Base-by-base conservation (phyloP, 257 asterid species). In the Paraleonurus japonicus region DNA sequence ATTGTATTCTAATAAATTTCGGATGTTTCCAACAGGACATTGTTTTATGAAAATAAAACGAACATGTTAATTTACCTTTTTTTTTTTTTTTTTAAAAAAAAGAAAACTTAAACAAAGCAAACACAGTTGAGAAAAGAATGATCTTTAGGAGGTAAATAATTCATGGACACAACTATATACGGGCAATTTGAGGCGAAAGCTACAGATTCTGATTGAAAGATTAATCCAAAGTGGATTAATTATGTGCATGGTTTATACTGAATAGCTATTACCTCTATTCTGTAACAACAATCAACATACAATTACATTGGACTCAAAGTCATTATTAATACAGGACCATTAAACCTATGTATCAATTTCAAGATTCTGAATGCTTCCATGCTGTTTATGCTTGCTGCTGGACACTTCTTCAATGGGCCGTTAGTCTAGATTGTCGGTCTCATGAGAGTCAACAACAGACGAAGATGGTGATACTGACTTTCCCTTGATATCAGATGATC, bases 401-500 rank as follows among this genome's bases (percentile, higher is more conserved):
- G 43, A 35, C 9, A 4, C 28, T 50, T 67, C 13, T 20, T 70
- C 75, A 26, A 54, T 32, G 45, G 37, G 13, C 54, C 17, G 33
- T 78, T 77, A 82, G 60, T 73, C 70, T 59, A 66, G 28, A 23
- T 72, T 57, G 70, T 19, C 32, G 5, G 57, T 65, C 74, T 66
- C 84, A 2, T 65, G 28, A 65, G 83, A 75, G 61, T 71, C 86
- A 8, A 75, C 76, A 16, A 79, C 27, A 7, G 92, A 78, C 15
- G 84, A 80, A 69, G 87, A 80, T 32, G 51, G 51, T 13, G 51
- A 43, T 33, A 78, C 82, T 12, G 81, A 30, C 80, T 90, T 93
- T 58, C 89, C 92, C 83, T 86, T 85, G 48, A 70, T 24, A 79
- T 77, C 87, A 23, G 86, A 81, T 64, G 76, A 64, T 57, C 65